Conservation (phyloP, 805 yeast species). For the Lipomyces yamadae region DNA sequence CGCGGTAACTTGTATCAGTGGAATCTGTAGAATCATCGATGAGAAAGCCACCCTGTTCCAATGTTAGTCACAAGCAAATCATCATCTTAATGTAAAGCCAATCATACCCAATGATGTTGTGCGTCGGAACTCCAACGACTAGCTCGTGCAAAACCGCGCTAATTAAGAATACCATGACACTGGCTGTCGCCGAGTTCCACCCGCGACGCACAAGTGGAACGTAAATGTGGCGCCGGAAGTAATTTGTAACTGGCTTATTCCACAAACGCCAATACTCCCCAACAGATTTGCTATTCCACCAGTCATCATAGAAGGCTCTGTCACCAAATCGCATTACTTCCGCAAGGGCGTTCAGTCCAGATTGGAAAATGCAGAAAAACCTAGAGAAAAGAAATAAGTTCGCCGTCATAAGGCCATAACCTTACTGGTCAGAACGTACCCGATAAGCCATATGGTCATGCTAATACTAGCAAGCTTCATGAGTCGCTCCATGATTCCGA, state of each 20-base stretch:
- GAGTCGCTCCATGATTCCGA: slow-evolving; percentile 46
- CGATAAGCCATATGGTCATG: slow-evolving; percentile 52
- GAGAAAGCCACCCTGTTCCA: slow-evolving; percentile 48
- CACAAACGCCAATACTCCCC: slow-evolving; percentile 55
- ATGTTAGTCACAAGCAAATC: neutral
- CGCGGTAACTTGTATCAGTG: slow-evolving; percentile 50
- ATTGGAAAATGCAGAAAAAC: slow-evolving; percentile 52
- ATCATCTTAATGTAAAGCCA: neutral
- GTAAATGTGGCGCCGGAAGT: slow-evolving; percentile 52
- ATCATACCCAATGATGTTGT: slow-evolving; percentile 49
- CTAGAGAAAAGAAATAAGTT: neutral
- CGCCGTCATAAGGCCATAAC: neutral
- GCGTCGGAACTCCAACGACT: slow-evolving; percentile 54
- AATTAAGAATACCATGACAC: slow-evolving; percentile 50
- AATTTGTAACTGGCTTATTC: slow-evolving; percentile 53
- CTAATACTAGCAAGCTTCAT: slow-evolving; percentile 50
- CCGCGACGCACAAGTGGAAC: slow-evolving; percentile 49
- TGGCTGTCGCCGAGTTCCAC: slow-evolving; percentile 42
- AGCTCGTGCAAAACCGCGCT: slow-evolving; percentile 55
- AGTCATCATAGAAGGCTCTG: slow-evolving; percentile 53
- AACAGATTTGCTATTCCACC: slow-evolving; percentile 59
- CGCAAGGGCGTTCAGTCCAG: slow-evolving; percentile 51
- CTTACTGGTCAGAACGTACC: slow-evolving; percentile 22
- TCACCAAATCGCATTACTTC: slow-evolving; percentile 54
- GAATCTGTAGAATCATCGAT: slow-evolving; percentile 53